A percentile compares a stretch with the other conserved stretches of the same genome.
Evolutionary conservation across 2,329 filamentous ascomycete species (phyloP).

Genomic region (Microcyclospora pomicola): DNA sequence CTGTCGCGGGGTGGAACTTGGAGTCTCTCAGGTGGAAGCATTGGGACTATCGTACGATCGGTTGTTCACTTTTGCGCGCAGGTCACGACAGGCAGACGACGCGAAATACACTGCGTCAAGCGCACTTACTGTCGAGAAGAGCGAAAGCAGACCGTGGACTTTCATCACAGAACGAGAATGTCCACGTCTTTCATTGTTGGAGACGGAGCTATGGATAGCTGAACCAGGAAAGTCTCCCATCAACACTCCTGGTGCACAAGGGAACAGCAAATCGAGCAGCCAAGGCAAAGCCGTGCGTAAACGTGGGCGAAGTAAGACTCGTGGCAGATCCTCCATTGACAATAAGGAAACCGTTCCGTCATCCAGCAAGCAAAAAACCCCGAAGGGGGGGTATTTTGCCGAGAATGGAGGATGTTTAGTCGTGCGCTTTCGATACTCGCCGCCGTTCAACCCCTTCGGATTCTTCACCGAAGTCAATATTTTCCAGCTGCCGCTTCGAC

Average conservation of each 20-base stretch:
- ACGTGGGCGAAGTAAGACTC: slow-evolving; percentile 1
- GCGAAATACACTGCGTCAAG: slow-evolving; percentile 15
- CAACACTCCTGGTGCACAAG: not conserved
- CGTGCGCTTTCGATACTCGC: slow-evolving; percentile 47
- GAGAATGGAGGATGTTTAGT: slow-evolving; percentile 48
- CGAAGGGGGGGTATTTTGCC: slow-evolving; percentile 21
- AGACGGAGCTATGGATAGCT: slow-evolving; percentile 53
- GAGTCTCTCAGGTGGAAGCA: slow-evolving; percentile 47
- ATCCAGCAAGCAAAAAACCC: not conserved
- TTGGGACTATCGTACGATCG: slow-evolving; percentile 66
- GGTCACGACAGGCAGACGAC: slow-evolving; percentile 4
- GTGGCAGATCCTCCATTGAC: not conserved
- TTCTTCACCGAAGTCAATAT: slow-evolving; percentile 36
- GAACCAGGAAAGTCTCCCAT: slow-evolving; percentile 27
- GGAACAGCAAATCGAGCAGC: not conserved
- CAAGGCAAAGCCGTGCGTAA: not conserved
- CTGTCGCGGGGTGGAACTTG: slow-evolving; percentile 62
- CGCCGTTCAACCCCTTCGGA: slow-evolving; percentile 16
- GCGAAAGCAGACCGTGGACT: slow-evolving; percentile 38
- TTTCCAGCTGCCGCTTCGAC: slow-evolving; percentile 53
- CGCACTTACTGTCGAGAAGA: not conserved
- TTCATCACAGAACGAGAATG: slow-evolving; percentile 58
- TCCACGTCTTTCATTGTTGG: slow-evolving; percentile 57
- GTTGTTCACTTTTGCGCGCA: slow-evolving; percentile 67
- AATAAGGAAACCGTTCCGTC: too few species aligned